Evolutionary conservation across 345 rosid genomes (phyloP), one percentile per base, ranked within the genome.

Genomic region (Toxicodendron radicans): DNA sequence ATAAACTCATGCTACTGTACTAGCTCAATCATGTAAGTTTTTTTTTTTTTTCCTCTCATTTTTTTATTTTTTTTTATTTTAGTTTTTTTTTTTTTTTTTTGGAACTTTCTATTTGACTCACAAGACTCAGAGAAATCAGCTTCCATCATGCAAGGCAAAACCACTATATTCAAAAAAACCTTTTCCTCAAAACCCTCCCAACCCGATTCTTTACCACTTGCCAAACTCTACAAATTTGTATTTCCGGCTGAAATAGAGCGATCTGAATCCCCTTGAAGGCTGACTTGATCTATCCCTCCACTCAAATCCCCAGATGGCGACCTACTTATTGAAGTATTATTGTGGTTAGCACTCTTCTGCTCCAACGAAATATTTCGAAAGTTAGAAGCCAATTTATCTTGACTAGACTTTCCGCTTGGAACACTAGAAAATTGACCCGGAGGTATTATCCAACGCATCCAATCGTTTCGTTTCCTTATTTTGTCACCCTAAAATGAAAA

Each of bases 381-480:
- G 62, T 75, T 46, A 1, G 64, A 51, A 1, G 62, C 78, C 63
- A 83, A 78, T 67, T 24, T 61, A 51, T 80, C 83, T 49, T 73
- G 78, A 71, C 75, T 68, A 20, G 79, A 74, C 33, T 70, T 71
- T 67, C 73, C 82, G 66, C 81, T 75, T 5, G 85, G 60, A 72
- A 38, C 30, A 75, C 68, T 73, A 38, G 87, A 80, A 74, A 79
- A 72, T 58, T 82, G 83, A 66, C 76, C 71, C n/a, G 76, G 62
- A 43, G 89, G 89, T 84, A 89, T 74, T 63, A 90, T 61, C 95
- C 94, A 94, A 11, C 64, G 72, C 81, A 66, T 77, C 98, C 98
- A 90, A 38, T 87, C 91, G 45, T 76, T 61, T 38, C 87, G 85
- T 81, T 80, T 90, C 84, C 98, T 89, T 35, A 92, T 79, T 62